Evolutionary conservation across 768 basidiomycete genomes (phyloP), one percentile per base, ranked within the genome.

Genomic region (Tylopilus plumbeoviolaceoides): DNA sequence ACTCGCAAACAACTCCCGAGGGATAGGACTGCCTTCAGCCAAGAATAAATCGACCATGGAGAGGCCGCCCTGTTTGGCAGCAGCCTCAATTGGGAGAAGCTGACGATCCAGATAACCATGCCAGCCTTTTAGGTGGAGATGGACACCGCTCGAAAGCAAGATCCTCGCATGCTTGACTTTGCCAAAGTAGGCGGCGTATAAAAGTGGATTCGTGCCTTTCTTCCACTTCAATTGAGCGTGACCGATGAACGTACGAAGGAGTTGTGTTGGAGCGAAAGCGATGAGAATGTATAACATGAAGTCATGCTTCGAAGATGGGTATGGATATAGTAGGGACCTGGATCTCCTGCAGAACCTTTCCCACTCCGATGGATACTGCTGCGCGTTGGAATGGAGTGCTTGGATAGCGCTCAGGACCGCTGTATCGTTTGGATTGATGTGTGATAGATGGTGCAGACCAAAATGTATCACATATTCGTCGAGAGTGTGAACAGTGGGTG

Each of bases 181-280:
- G 15, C 44, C 49, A 9, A 59, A 46, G 8, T 33, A 39, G 1
- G 40, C 40, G 5, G 57, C 57, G 15, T 59, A 59, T 28, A 59
- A 40, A 2, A 59, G 57, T 0, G 58, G 58, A 15, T 59, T 59
- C 1, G 44, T 54, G 18, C 39, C 39, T 8, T 20, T 18, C 17
- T 36, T 36, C 15, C 14, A 36, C 35, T 17, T 36, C 35, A 36
- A 15, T 15, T 17, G 35, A 15, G 35, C 14, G 17, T 15, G 5
- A 17, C 35, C 35, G 5, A 36, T 17, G 17, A 17, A 36, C 17
- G 15, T 4, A 17, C 35, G 35, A 36, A 36, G 35, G 15, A 36
- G 35, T 36, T 15, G 35, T 15, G 35, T 17, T 7, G 35, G 15
- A 15, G 35, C 35, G 15, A 17, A 36, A 7, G 15, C 15, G 5